These are phyloP conservation scores for Melaleuca alternifolia DNA, from an alignment of 345 rosid genomes.

Conservation along the genomic window DNA sequence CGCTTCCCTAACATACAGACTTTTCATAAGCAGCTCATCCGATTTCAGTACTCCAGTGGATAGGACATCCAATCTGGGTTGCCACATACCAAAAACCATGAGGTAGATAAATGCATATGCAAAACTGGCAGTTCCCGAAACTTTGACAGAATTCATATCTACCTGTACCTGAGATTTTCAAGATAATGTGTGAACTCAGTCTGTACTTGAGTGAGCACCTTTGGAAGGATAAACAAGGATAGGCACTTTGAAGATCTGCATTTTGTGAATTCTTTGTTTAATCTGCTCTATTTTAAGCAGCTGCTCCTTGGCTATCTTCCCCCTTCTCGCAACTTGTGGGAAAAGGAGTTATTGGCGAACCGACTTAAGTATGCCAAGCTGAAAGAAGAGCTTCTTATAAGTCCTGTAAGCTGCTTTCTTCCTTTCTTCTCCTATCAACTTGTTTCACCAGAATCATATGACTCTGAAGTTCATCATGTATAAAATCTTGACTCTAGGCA, in stretches of 20 bases:
- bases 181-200: not conserved
- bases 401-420: conserved; percentile 50
- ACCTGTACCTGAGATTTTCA: not conserved
- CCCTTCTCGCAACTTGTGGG: conserved; percentile 51
- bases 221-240: not conserved
- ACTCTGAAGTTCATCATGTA: not conserved
- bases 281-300: conserved; percentile 13
- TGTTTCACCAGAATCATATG: not conserved
- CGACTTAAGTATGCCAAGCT: conserved; percentile 46
- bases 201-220: not conserved
- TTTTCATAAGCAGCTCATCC: not conserved
- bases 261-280: not conserved
- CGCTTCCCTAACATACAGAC: not conserved
- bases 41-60: not conserved
- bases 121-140: not conserved
- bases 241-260: not conserved
- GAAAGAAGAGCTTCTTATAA: conserved; percentile 52
- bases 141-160: not conserved
- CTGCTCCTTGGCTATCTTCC: conserved; percentile 59
- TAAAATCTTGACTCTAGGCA: conserved; percentile 39
- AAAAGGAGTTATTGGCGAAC: conserved; percentile 42
- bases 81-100: not conserved
- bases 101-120: not conserved
- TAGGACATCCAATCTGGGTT: not conserved
- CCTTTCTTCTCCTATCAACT: conserved; percentile 6